Base-by-base conservation (phyloP, 495 filamentous ascomycete genomes). In the Hyaloscypha finlandica region DNA sequence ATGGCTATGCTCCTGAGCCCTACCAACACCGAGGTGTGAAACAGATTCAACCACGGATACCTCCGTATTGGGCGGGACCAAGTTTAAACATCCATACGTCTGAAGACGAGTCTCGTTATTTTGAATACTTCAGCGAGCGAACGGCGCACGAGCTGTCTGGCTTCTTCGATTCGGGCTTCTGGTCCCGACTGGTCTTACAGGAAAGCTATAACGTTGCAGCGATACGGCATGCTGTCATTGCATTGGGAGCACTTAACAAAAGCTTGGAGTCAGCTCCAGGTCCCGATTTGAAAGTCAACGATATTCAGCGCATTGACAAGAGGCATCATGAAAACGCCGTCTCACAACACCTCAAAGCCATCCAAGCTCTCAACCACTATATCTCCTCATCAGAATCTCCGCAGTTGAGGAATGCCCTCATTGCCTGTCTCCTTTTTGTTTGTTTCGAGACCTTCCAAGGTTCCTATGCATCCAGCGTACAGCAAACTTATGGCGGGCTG, bases 221-320 rank as follows among this genome's bases (percentile, higher is more conserved):
- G 9, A 85, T 91, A 55, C 81, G 85, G 19, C 87, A 91, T 73
- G 87, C 89, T n/a, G 81, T 88, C 1, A 80, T 90, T 20, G 87
- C 89, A 37, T 75, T 91, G 19, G 85, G 86, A 48, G 85, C 87
- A 0, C 77, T 89, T 29, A 89, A 89, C 65, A 84, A 87, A 68
- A 84, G 82, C 9, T 33, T 74, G 20, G 63, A 70, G 20, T 61
- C 16, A 3, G 68, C 71, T 25, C 68, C 68, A 5, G 33, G 29
- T 6, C 65, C 71, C 4, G 14, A 57, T 39, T 25, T 70, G 6
- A 73, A 73, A 45, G 68, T 69, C 37, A 73, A 73, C 48, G 37
- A 70, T 42, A 66, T 70, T 31, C 68, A 73, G 48, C 60, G n/a
- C 39, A 56, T 68, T 45, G 60, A 70, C 31, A 51, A 66, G 56